Conservation (phyloP, 768 basidiomycete species). For the Auriscalpium orientale region DNA sequence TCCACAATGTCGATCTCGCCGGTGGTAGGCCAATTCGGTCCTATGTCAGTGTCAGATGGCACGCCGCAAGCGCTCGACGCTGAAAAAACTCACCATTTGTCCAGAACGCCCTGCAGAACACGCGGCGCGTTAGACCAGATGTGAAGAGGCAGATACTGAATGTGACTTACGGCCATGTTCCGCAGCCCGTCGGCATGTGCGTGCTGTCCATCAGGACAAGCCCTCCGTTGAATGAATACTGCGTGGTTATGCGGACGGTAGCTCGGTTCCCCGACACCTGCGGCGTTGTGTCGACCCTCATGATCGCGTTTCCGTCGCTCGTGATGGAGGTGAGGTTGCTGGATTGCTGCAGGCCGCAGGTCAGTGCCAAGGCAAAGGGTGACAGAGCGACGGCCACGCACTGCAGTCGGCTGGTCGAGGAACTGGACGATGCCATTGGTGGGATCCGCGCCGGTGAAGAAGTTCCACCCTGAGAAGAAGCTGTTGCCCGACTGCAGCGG, state of each 20-base stretch:
- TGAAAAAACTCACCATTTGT: conserved; percentile 25
- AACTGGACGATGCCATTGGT: conserved; percentile 69
- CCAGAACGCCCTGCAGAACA: conserved; percentile 25
- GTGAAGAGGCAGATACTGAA: background rate
- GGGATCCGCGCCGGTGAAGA: conserved; percentile 63
- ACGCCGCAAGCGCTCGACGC: background rate
- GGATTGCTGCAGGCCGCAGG: conserved; percentile 30
- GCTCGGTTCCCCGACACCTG: conserved; percentile 59
- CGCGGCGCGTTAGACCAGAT: background rate
- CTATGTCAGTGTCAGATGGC: conserved; percentile 3
- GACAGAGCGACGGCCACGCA: conserved; percentile 23
- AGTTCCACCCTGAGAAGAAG: conserved; percentile 83
- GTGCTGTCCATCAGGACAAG: conserved; percentile 77
- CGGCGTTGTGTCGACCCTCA: conserved; percentile 83
- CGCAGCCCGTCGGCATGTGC: conserved; percentile 90
- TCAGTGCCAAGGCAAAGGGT: conserved; percentile 2
- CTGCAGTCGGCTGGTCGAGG: conserved; percentile 53
- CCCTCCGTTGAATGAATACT: conserved; percentile 50
- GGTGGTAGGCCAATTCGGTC: conserved; percentile 55
- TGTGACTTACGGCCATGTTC: conserved; percentile 63
- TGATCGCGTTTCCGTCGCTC: conserved; percentile 65
- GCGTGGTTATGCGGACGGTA: conserved; percentile 71
- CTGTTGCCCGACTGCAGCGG: conserved; percentile 44
- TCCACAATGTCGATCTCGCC: conserved; percentile 86
- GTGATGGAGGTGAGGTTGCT: conserved; percentile 64